Base-by-base conservation (phyloP, 441 rosid species). In the Francoa sonchifolia region DNA sequence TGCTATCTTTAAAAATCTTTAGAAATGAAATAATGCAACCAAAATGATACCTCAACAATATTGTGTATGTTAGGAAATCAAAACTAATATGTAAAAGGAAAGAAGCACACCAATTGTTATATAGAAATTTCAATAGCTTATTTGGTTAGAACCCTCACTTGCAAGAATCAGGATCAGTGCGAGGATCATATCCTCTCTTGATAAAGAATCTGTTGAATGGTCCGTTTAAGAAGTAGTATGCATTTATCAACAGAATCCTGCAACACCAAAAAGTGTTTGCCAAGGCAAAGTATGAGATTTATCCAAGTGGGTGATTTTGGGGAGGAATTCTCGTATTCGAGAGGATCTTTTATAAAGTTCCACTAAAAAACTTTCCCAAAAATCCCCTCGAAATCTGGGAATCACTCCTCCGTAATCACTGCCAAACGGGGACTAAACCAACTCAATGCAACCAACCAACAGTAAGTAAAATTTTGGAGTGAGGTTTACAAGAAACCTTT, bases 181-280 rank as follows among this genome's bases (percentile, higher is more conserved):
- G 87, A 46, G 99, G 99, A 68, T 92, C 99, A 55, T 92, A 92
- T 61, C 94, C 99, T 72, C 83, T 87, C 63, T 60, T 81, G 55
- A 92, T 83, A 97, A 97, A 92, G 65, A 92, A 82, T 61, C 78
- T 79, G 47, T 58, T 77, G 74, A 74, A 87, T 21, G 99, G 99
- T 54, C 99, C 95, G 51, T 69, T 63, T 20, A 82, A 74, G 39
- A 92, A 92, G 73, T 92, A 87, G 73, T 92, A 92, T 7, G 94
- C 97, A 54, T 77, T 74, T 42, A 79, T 69, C 55, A 84, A 74
- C 41, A 92, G 69, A 66, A 75, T 82, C 75, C 99, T 83, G 63
- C 55, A 67, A 55, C 52, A 47, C 32, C 60, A 40, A 33, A 50
- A 46, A 41, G 34, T 37, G 36, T 18, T 41, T 29, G 30, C 31